Conservation (phyloP, 345 rosid species). For the Eucalyptus sideroxylon region DNA sequence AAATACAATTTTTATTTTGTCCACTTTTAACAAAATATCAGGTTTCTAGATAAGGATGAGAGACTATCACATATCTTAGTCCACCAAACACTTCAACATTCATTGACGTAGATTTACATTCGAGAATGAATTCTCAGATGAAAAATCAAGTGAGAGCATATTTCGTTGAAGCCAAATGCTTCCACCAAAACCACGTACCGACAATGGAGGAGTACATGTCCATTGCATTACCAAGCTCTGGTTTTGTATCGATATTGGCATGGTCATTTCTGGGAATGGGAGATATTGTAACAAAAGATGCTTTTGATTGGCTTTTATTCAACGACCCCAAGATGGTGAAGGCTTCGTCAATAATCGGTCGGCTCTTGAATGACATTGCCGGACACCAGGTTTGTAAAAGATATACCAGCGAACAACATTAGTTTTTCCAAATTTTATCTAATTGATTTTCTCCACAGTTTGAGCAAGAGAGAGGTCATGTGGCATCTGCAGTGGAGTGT, state of each 20-base stretch:
- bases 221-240: not conserved
- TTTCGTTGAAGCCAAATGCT: not conserved
- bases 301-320: not conserved
- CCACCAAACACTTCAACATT: not conserved
- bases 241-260: not conserved
- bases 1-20: not conserved
- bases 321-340: not conserved
- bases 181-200: not conserved
- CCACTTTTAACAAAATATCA: not conserved
- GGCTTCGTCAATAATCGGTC: not conserved
- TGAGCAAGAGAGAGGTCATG: not conserved
- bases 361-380: not conserved
- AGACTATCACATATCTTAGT: not conserved
- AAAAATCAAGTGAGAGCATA: not conserved
- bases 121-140: not conserved
- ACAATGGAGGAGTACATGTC: constrained; percentile 8
- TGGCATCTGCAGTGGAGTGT: not conserved
- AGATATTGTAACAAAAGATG: not conserved
- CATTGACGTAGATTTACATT: not conserved
- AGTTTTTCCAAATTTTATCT: not conserved
- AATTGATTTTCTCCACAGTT: not conserved
- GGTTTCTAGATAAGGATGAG: not conserved
- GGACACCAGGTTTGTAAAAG: not conserved
- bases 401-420: not conserved
- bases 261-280: not conserved